Percentiles rank a stretch among this genome's conserved stretches.
phyloP scores from a whole-genome alignment of 208 protist genomes.

The Kentomonas sorsogonicus region DNA sequence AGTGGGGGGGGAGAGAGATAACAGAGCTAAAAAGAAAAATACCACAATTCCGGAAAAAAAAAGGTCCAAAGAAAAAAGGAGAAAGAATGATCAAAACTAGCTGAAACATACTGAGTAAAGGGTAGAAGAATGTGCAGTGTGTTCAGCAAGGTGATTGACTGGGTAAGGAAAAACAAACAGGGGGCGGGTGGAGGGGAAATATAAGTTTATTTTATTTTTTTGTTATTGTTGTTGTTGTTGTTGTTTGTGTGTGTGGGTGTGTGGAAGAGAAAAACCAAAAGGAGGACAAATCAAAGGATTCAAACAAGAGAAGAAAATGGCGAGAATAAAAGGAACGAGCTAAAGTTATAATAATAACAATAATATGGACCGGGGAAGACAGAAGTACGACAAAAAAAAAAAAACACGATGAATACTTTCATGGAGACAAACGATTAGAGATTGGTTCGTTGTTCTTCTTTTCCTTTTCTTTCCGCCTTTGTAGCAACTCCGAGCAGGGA shows the following conservation, averaged over 20 bases:
- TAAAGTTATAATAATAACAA: not conserved
- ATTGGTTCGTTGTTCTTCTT: no score
- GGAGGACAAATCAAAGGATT: not conserved
- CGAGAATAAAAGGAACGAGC: not conserved
- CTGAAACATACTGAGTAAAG: not conserved
- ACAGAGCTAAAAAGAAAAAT: slow-evolving; percentile 1
- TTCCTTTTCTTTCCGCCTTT: no score
- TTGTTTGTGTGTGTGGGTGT: no score
- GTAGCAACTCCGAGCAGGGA: no score
- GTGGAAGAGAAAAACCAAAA: not conserved
- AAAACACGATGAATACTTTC: not conserved
- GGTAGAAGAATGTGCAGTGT: not conserved
- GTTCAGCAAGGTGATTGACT: no score
- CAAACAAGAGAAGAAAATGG: not conserved
- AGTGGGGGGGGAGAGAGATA: not conserved
- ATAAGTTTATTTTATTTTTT: no score
- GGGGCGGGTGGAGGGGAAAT: no score
- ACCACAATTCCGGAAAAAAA: slow-evolving; percentile 1
- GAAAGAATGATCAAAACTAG: not conserved
- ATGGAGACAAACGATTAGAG: no score
- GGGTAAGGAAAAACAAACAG: no score
- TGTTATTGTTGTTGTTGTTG: no score
- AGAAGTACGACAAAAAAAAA: not conserved
- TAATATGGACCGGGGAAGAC: slow-evolving; percentile 2
- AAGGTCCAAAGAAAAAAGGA: slow-evolving; percentile 1